Base-by-base conservation (phyloP, 2,329 filamentous ascomycete species). In the Talaromyces piceae region DNA sequence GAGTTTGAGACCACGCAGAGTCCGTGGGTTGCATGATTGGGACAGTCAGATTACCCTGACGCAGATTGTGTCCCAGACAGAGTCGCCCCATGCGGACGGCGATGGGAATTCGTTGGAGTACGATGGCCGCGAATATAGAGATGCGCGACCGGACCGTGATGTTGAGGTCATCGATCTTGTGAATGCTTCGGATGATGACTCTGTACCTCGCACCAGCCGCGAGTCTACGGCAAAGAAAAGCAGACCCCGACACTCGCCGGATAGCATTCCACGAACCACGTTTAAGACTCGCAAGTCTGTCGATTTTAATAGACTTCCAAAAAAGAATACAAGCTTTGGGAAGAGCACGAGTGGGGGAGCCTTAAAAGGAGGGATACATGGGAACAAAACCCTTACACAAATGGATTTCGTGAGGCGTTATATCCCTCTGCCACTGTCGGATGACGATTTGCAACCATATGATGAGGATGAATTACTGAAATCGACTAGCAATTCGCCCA, bases 361-460 rank as follows among this genome's bases (percentile, higher is more conserved):
- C 4, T n/a, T 9, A 2, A 22, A 44, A 7, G 46, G 46, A 26
- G 47, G 57, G 37, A 56, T 57, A 16, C 58, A 63, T 44, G 56
- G 58, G 16, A 59, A 70, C 48, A 70, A 70, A 41, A 71, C 68
- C 0, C 59, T 71, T n/a, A 71, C 69, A 2, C 69, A 71, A 55
- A 71, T 71, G 68, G 63, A 69, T 49, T 71, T 67, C 56, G 68
- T 71, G 28, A 62, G 62, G 28, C 65, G 64, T 4, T 66, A 62
- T 41, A 56, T 68, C 51, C 61, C 61, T 20, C 61, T 67, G 43
- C 62, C 65, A 3, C 45, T 48, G 33, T 59, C 64, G 3, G 64
- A 68, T 37, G 66, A 69, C 22, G 41, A 53, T 23, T 7, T 53
- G 12, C 41, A 46, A 23, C 27, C 41, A 11, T 49, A 53, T 5